Evolutionary conservation across 1,284 basidiomycete genomes (phyloP), one percentile per base, ranked within the genome.

Genomic region (Ustilago cynodontis): DNA sequence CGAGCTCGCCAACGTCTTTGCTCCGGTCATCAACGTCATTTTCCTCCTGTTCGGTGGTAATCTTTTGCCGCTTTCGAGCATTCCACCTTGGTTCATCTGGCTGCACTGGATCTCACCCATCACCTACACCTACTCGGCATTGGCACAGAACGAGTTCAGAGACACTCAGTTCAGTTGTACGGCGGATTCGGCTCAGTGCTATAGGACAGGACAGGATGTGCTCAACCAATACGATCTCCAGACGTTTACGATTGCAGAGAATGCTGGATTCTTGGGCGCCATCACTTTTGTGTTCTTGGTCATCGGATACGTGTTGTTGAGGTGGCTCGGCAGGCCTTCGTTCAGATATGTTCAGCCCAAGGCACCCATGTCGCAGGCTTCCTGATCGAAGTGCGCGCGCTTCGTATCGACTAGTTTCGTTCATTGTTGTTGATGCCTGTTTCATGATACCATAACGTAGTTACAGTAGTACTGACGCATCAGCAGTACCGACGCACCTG

Each of bases 11-110:
- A 79, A 77, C 49, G 71, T 81, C 37, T 69, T 81, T 33, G 79
- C 79, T 11, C 79, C 79, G 18, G 62, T 79, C 20, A 77, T 81
- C 66, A 81, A 77, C 60, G 79, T 81, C 39, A 50, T 80, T 57
- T 79, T 77, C 55, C 63, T 81, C 2, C 72, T 81, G 11, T 81
- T 81, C 18, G 79, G 78, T 26, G 75, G 77, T 3, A 80, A 79
- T 33, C 53, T 81, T 10, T 50, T 81, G 4, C 79, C 79, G 10
- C 59, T 74, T 5, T 65, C 61, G 2, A 65, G 65, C 8, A 77
- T 77, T 24, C 79, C 79, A 2, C 77, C 77, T 1, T 81, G 75
- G 71, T 78, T 81, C 49, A 60, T 78, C 41, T 80, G 75, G 74
- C 39, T 80, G 18, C 67, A 71, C 22, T 80, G 68, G 66, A 71